These are phyloP conservation scores for Flaveria robusta DNA, from an alignment of 129 eudicot species.

Conservation along the genomic window DNA sequence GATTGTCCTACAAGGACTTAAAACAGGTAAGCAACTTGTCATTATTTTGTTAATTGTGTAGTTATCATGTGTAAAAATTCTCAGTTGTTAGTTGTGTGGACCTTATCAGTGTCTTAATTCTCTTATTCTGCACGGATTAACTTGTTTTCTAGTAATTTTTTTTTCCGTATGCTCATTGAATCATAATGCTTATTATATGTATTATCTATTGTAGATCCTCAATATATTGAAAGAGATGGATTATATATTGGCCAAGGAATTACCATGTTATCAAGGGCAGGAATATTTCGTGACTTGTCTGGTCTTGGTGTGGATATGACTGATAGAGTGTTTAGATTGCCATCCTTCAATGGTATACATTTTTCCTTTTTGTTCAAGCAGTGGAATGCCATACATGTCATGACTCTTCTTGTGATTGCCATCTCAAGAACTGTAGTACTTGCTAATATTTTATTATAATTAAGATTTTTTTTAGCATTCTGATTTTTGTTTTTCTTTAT, in stretches of 20 bases:
- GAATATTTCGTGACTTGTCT: constrained; percentile 70
- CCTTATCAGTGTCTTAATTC: not conserved
- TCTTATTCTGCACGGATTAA: not conserved
- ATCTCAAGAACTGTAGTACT: not conserved
- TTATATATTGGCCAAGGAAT: constrained; percentile 92
- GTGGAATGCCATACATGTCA: constrained; percentile 6
- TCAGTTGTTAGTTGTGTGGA: not conserved
- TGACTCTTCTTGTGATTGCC: not conserved
- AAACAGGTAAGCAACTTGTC: constrained; percentile 53
- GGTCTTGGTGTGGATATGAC: constrained; percentile 87
- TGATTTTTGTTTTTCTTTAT: not conserved
- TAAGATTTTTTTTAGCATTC: not conserved
- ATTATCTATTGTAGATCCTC: constrained; percentile 64
- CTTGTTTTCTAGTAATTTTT: not conserved
- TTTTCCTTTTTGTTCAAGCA: not conserved
- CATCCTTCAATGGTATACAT: constrained; percentile 70
- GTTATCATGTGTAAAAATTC: not conserved
- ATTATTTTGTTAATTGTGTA: constrained; percentile 5
- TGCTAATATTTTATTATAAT: no score
- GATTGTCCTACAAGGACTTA: constrained; percentile 72
- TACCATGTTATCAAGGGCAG: constrained; percentile 81
- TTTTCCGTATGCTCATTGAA: not conserved
- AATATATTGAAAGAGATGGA: constrained; percentile 70
- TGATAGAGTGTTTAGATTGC: constrained; percentile 65
- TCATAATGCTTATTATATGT: constrained; percentile 3